These are phyloP conservation scores for Excoecaria cochinchinensis DNA, from an alignment of 345 rosid species.

Conservation along the genomic window DNA sequence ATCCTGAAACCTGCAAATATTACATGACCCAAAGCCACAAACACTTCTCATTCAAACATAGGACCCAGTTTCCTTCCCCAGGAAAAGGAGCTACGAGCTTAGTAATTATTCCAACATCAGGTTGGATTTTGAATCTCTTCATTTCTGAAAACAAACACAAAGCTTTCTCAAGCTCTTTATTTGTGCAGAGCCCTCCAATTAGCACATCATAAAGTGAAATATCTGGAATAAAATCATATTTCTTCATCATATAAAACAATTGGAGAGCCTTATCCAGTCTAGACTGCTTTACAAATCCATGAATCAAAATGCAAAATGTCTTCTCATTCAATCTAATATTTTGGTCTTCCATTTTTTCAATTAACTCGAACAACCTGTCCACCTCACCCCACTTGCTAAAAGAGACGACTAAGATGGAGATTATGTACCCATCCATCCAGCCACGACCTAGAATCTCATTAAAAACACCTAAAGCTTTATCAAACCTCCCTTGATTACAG, in stretches of 20 bases:
- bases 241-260: slow-evolving; percentile 59
- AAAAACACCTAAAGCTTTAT: slow-evolving; percentile 56
- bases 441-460: slow-evolving; percentile 49
- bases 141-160: slow-evolving; percentile 57
- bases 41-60: too few species aligned
- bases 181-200: slow-evolving; percentile 60
- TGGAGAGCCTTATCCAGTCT: slow-evolving; percentile 64
- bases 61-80: slow-evolving; percentile 36
- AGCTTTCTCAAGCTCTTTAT: slow-evolving; percentile 54
- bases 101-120: slow-evolving; percentile 55
- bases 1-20: too few species aligned
- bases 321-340: slow-evolving; percentile 59
- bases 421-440: slow-evolving; percentile 67
- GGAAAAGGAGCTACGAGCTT: slow-evolving; percentile 60
- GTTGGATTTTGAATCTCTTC: slow-evolving; percentile 46
- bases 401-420: slow-evolving; percentile 56
- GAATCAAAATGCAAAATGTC: slow-evolving; percentile 67
- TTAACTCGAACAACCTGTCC: slow-evolving; percentile 70
- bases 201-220: slow-evolving; percentile 67
- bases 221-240: slow-evolving; percentile 51
- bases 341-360: slow-evolving; percentile 58
- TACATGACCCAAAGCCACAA: too few species aligned
- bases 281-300: slow-evolving; percentile 63
- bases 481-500: slow-evolving; percentile 52
- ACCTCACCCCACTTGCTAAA: slow-evolving; percentile 70